A percentile compares a stretch with the other conserved stretches of the same genome.
phyloP scores from a whole-genome alignment of 805 yeast genomes.

The Saccharomycopsis microspora region DNA sequence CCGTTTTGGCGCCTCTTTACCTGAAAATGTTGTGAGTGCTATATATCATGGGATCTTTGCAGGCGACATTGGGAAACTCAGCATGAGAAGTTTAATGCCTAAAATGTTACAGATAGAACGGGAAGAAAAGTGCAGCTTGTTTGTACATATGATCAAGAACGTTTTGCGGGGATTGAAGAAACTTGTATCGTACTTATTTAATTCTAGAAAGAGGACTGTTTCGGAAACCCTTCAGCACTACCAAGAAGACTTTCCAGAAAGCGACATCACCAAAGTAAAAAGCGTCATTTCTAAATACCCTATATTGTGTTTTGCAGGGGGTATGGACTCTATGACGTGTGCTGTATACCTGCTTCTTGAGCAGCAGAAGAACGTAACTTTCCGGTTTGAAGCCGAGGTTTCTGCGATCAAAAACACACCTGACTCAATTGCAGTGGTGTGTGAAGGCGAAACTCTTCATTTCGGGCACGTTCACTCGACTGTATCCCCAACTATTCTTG shows the following conservation, averaged over 20 bases:
- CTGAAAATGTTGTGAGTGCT: constrained; percentile 58
- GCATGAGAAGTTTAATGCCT: constrained; percentile 23
- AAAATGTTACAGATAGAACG: constrained; percentile 39
- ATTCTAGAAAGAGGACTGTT: no score
- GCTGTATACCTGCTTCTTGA: constrained; percentile 29
- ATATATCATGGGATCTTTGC: constrained; percentile 85
- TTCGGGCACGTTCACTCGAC: constrained; percentile 56
- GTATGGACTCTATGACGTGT: constrained; percentile 43
- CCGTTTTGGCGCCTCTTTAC: constrained; percentile 45
- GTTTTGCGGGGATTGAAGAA: constrained; percentile 6
- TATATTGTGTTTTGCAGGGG: constrained; percentile 45
- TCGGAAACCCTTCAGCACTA: not conserved
- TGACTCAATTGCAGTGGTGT: not conserved
- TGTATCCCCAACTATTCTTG: constrained; percentile 32
- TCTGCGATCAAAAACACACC: not conserved
- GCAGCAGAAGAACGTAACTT: constrained; percentile 28
- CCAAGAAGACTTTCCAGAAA: constrained; percentile 4
- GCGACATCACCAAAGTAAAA: constrained; percentile 30
- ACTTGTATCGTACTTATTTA: not conserved
- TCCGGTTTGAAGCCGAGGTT: constrained; percentile 24
- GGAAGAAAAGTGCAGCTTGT: not conserved
- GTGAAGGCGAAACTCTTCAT: constrained; percentile 13
- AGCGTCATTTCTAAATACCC: constrained; percentile 31
- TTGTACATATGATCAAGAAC: not conserved
- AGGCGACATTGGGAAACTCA: constrained; percentile 59